Evolutionary conservation across 768 basidiomycete species (phyloP).

Genomic region (Boletellus ananas): DNA sequence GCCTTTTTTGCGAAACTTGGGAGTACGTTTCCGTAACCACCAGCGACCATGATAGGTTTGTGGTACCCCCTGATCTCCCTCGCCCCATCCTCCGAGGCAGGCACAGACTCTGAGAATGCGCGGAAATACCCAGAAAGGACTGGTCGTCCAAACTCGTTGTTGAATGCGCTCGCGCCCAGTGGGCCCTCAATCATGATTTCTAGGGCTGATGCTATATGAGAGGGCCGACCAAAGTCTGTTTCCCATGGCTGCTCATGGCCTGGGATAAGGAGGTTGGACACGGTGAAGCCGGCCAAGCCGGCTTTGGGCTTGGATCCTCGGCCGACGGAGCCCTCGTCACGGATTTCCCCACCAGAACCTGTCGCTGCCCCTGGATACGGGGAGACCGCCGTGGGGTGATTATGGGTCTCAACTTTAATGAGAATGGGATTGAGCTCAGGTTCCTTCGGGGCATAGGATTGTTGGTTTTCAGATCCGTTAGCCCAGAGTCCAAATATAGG

Average conservation of each 20-base stretch:
- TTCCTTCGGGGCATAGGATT: conserved; percentile 51
- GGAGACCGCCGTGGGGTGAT: conserved; percentile 97
- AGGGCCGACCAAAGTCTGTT: conserved; percentile 83
- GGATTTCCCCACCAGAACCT: conserved; percentile 96
- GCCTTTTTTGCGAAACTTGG: conserved; percentile 78
- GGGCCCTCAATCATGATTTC: conserved; percentile 99
- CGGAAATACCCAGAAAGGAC: conserved; percentile 93
- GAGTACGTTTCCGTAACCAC: conserved; percentile 92
- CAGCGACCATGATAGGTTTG: conserved; percentile 99
- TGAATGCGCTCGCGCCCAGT: conserved; percentile 92
- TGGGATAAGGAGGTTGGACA: conserved; percentile 90
- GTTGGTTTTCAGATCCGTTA: conserved; percentile 18
- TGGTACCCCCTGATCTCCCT: conserved; percentile 90
- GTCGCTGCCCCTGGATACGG: conserved; percentile 99
- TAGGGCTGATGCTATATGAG: conserved; percentile 87
- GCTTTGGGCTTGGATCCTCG: conserved; percentile 96
- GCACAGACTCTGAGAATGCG: conserved; percentile 81
- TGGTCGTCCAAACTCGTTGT: conserved; percentile 97
- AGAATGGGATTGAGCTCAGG: conserved; percentile 82
- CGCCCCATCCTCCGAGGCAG: conserved; percentile 45
- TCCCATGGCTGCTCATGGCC: conserved; percentile 95
- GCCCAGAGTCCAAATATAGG: conserved; percentile 67
- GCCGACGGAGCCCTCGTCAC: conserved; percentile 96
- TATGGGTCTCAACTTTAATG: conserved; percentile 98
- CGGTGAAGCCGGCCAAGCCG: conserved; percentile 88